phyloP scores from a whole-genome alignment of 2,329 filamentous ascomycete species.

The Fusarium sp. region DNA sequence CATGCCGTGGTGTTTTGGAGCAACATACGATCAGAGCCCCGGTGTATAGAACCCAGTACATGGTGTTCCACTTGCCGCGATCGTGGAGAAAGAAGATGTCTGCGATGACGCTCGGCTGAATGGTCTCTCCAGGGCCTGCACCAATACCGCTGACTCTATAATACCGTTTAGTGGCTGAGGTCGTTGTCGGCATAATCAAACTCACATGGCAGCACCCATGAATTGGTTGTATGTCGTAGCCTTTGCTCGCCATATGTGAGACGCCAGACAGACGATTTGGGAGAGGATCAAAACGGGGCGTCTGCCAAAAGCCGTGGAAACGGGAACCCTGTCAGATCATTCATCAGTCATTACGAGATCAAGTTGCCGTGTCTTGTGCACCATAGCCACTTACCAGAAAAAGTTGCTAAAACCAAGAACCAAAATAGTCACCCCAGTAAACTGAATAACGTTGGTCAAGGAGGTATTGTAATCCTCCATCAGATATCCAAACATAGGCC shows the following conservation, averaged over 20 bases:
- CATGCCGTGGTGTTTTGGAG: background rate
- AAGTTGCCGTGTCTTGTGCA: too few relatives aligned
- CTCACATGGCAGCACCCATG: slow-evolving; percentile 14
- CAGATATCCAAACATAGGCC: background rate
- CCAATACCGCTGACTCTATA: slow-evolving; percentile 15
- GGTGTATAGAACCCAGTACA: slow-evolving; percentile 29
- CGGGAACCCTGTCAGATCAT: background rate
- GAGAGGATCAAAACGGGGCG: slow-evolving; percentile 7
- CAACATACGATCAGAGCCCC: slow-evolving; percentile 9
- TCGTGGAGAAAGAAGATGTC: slow-evolving; percentile 34
- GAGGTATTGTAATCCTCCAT: slow-evolving; percentile 1
- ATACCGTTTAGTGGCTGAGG: background rate
- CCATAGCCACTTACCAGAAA: slow-evolving; percentile 1
- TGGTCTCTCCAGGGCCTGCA: slow-evolving; percentile 18
- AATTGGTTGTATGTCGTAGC: slow-evolving; percentile 6
- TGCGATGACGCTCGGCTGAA: slow-evolving; percentile 29
- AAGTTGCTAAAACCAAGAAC: slow-evolving; percentile 21
- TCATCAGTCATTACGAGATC: background rate
- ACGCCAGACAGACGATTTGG: slow-evolving; percentile 10
- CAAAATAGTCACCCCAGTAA: slow-evolving; percentile 13
- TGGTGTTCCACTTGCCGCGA: slow-evolving; percentile 28
- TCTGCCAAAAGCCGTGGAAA: background rate
- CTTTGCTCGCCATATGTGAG: slow-evolving; percentile 16
- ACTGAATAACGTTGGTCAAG: slow-evolving; percentile 8
- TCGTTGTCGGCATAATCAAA: background rate